Evolutionary conservation across 2,329 filamentous ascomycete genomes (phyloP).

Genomic region (Colletotrichum simmondsii): DNA sequence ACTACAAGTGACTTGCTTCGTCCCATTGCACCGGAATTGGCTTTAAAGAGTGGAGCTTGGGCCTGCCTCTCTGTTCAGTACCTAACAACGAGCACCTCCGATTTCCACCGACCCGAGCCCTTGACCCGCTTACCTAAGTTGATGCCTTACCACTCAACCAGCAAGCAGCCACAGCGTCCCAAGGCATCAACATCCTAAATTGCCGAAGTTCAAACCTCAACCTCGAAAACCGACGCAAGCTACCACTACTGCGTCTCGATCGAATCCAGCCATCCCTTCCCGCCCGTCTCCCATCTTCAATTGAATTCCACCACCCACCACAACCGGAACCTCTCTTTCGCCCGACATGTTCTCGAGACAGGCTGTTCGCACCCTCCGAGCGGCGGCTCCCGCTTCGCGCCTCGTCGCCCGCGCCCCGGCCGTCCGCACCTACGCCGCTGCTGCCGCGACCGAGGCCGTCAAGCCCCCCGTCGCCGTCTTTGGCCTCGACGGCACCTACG

Average conservation of each 20-base stretch:
- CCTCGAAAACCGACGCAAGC: constrained; percentile 44
- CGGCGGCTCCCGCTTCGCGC: constrained; percentile 65
- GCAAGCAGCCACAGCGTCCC: constrained; percentile 10
- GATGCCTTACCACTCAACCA: constrained; percentile 47
- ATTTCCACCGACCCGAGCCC: constrained; percentile 27
- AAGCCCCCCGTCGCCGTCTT: constrained; percentile 93
- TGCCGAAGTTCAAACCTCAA: constrained; percentile 48
- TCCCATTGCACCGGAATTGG: neutral
- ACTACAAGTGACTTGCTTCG: neutral
- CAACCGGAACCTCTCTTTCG: constrained; percentile 36
- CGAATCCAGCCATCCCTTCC: constrained; percentile 35
- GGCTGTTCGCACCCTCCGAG: constrained; percentile 65
- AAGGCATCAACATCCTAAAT: constrained; percentile 57
- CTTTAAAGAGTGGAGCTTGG: constrained; percentile 11
- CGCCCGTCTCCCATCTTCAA: constrained; percentile 35
- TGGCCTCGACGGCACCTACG: constrained; percentile 97
- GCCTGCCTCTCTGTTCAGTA: neutral
- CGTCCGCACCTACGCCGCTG: constrained; percentile 77
- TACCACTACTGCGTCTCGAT: constrained; percentile 14
- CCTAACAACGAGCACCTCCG: constrained; percentile 21
- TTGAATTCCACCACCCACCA: constrained; percentile 28
- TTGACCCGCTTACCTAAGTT: constrained; percentile 38
- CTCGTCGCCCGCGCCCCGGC: constrained; percentile 67
- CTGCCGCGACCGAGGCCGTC: constrained; percentile 71
- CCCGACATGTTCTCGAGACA: constrained; percentile 70